These are phyloP conservation scores for Gynandropsis gynandra DNA, from an alignment of 345 rosid species.

Conservation along the genomic window DNA sequence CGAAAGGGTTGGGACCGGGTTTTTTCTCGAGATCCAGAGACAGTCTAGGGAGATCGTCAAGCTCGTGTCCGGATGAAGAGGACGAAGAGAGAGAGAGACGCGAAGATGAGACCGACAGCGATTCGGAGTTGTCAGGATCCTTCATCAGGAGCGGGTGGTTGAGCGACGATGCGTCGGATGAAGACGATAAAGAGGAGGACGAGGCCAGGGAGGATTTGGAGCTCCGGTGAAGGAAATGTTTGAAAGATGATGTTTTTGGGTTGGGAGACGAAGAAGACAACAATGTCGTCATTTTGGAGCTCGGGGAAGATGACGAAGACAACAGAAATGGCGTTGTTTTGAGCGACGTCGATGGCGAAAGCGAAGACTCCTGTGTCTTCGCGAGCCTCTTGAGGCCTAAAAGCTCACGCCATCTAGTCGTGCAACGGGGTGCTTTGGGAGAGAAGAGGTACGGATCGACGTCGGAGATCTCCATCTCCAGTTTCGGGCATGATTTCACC, in stretches of 20 bases:
- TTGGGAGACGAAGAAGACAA: slow-evolving; percentile 22
- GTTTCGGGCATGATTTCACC: slow-evolving; percentile 35
- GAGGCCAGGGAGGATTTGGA: slow-evolving; percentile 40
- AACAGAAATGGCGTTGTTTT: too few relatives aligned
- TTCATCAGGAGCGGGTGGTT: slow-evolving; percentile 22
- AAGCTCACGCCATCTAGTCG: slow-evolving; percentile 82
- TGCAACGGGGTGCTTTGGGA: slow-evolving; percentile 80
- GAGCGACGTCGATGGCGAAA: too few relatives aligned
- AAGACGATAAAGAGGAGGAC: slow-evolving; percentile 15
- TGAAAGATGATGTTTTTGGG: slow-evolving; percentile 28
- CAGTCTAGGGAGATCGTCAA: slow-evolving; percentile 38
- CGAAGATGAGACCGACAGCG: slow-evolving; percentile 38
- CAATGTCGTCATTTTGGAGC: too few relatives aligned
- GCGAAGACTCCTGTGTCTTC: slow-evolving; percentile 28
- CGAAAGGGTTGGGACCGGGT: slow-evolving; percentile 36
- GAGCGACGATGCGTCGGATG: slow-evolving; percentile 29
- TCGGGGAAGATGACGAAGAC: too few relatives aligned
- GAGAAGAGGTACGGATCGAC: slow-evolving; percentile 53
- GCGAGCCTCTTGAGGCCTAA: slow-evolving; percentile 61
- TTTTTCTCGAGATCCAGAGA: slow-evolving; percentile 34
- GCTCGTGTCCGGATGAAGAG: slow-evolving; percentile 61
- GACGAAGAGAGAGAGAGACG: slow-evolving; percentile 49
- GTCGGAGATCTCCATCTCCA: slow-evolving; percentile 37
- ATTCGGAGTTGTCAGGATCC: slow-evolving; percentile 40
- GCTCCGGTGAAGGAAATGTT: slow-evolving; percentile 60